Conservation (phyloP, 495 filamentous ascomycete species). For the Penicillium mononematosum region DNA sequence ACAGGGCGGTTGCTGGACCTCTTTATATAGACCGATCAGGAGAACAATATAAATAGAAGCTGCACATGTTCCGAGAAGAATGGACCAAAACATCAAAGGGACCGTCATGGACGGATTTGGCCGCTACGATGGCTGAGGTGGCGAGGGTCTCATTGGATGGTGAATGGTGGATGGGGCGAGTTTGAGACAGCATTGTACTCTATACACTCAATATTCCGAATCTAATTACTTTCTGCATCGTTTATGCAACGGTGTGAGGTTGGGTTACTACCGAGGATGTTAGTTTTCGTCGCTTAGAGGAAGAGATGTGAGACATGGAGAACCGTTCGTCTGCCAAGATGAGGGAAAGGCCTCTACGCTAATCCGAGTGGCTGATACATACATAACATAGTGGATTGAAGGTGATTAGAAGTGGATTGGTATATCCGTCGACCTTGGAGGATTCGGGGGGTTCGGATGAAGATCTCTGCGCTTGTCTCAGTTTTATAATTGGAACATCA, state of each 20-base stretch:
- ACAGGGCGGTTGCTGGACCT: neutral
- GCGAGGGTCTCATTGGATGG: slow-evolving; percentile 3
- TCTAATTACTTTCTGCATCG: neutral
- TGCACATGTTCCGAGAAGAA: neutral
- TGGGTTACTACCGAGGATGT: neutral
- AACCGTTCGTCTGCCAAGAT: neutral
- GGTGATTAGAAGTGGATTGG: neutral
- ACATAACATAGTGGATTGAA: neutral
- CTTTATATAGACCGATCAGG: slow-evolving; percentile 1
- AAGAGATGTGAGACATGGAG: neutral
- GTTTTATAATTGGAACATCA: neutral
- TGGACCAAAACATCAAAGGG: neutral
- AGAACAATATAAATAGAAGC: neutral
- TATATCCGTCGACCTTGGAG: neutral
- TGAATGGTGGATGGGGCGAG: neutral
- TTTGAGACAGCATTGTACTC: slow-evolving; percentile 6
- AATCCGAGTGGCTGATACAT: neutral
- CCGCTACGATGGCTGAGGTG: slow-evolving; percentile 5
- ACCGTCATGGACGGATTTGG: slow-evolving; percentile 7
- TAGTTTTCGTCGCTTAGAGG: neutral
- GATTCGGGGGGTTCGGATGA: neutral
- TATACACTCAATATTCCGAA: neutral
- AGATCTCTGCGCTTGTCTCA: neutral
- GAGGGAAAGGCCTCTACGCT: neutral
- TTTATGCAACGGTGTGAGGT: neutral